A percentile compares a stretch with the other conserved stretches of the same genome.
These are phyloP conservation scores for Mucor irregularis DNA, from an alignment of 371 early-diverging fungal species.

Conservation along the genomic window DNA sequence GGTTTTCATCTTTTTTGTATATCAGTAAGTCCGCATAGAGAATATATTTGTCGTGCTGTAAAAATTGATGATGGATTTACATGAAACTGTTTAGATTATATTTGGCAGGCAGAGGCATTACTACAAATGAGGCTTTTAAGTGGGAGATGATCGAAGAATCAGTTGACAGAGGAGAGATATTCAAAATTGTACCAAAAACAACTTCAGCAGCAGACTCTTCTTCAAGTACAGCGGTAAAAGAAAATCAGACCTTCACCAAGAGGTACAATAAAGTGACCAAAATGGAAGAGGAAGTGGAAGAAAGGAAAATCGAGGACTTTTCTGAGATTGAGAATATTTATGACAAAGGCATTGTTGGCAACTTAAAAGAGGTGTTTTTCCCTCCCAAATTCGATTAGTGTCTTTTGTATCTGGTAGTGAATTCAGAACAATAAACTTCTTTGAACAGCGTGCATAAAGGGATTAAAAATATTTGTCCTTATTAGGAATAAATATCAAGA, in stretches of 20 bases:
- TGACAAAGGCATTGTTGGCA: conserved; percentile 58
- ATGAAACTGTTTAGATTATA: conserved; percentile 39
- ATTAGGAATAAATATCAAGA: too few relatives aligned
- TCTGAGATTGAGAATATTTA: conserved; percentile 67
- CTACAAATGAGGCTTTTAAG: conserved; percentile 78
- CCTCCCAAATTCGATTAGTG: conserved; percentile 21
- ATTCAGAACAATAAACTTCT: background rate
- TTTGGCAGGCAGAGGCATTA: conserved; percentile 64
- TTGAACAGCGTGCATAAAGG: background rate
- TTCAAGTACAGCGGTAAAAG: background rate
- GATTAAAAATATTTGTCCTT: too few relatives aligned
- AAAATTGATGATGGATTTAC: background rate
- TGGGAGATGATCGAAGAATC: conserved; percentile 74
- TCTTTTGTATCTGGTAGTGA: background rate
- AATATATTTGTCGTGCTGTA: background rate
- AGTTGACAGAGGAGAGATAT: conserved; percentile 61
- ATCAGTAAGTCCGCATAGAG: conserved; percentile 47
- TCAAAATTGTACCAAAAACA: conserved; percentile 19
- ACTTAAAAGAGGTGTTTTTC: conserved; percentile 43
- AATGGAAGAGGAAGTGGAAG: conserved; percentile 3
- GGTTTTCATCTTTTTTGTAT: conserved; percentile 59
- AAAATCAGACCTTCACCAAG: conserved; percentile 15
- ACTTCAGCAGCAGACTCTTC: background rate
- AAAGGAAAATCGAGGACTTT: conserved; percentile 38
- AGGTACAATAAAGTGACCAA: conserved; percentile 27